Base-by-base conservation (phyloP, 257 asterid species). In the Nicotiana tomentosiformis region DNA sequence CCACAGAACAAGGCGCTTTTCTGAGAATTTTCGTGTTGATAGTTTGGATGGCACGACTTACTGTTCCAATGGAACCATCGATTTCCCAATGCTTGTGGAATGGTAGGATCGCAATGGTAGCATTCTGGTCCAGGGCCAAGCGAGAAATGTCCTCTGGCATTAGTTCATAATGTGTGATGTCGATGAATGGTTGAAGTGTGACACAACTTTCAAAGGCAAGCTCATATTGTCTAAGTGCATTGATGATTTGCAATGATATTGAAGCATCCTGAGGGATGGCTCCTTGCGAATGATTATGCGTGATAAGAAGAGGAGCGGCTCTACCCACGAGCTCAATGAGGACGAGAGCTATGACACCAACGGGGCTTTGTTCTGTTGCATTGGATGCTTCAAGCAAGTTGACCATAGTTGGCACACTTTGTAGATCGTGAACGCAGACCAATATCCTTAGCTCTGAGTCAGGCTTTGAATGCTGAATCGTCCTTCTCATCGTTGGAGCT, bases 81-180 rank as follows among this genome's bases (percentile, higher is more conserved):
- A 93, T 90, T 69, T 88, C 97, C 95, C 97, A 93, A 15, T 82
- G 91, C 85, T 90, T 93, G 89, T 95, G 98, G 77, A 92, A 95
- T 0, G 98, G 98, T 4, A 95, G 89, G 29, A 95, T 89, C 66
- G 92, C 23, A 3, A 95, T 81, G 17, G 85, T 91, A 1, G 92
- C 94, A 12, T 82, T 83, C 57, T 93, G 94, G 79, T 92, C 97
- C 0, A 88, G 23, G 0, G 95, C 92, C 16, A 93, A 74, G 0
- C 96, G 87, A 32, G 86, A 90, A 3, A 93, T 84, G 81, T 95
- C 98, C 1, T 90, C 94, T 49, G 93, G 94, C 90, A 91, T 87
- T 1, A 90, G 86, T 17, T 90, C 91, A 2, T 82, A 30, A 6
- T 89, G 90, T 2, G 97, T 85, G 79, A 93, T 84, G 69, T 92